A percentile compares a stretch with the other conserved stretches of the same genome.
phyloP scores from a whole-genome alignment of 208 protist species.

The Vickermania spadyakhi region DNA sequence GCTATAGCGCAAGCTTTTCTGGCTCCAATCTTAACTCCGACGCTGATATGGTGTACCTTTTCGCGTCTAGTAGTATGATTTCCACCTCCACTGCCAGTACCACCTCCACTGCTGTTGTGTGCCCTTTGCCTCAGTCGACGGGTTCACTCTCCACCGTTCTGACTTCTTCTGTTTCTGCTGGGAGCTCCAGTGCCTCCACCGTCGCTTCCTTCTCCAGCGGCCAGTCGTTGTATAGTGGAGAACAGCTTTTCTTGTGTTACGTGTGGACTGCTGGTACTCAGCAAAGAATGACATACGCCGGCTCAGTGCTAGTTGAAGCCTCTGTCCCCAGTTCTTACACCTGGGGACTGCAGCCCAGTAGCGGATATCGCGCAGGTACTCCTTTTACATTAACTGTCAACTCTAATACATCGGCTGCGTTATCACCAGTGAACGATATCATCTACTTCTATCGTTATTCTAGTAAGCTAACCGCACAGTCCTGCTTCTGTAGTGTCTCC shows the following conservation, averaged over 20 bases:
- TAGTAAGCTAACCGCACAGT: conserved; percentile 20
- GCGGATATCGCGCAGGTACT: conserved; percentile 32
- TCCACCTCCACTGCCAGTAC: conserved; percentile 6
- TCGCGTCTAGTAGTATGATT: conserved; percentile 23
- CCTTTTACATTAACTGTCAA: conserved; percentile 35
- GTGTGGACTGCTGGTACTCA: conserved; percentile 26
- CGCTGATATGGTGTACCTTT: conserved; percentile 37
- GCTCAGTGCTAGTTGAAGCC: conserved; percentile 19
- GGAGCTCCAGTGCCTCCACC: conserved; percentile 11
- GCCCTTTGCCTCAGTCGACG: conserved; percentile 22
- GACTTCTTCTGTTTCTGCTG: conserved; percentile 18
- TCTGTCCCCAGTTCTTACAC: conserved; percentile 39
- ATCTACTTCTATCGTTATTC: conserved; percentile 76
- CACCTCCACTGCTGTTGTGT: conserved; percentile 23
- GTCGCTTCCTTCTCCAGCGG: conserved; percentile 37
- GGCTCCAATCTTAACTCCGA: conserved; percentile 32
- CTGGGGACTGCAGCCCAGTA: conserved; percentile 7
- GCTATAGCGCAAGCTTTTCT: conserved; percentile 36
- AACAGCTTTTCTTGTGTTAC: conserved; percentile 66
- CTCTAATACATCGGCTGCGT: conserved; percentile 17
- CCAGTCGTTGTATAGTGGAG: conserved; percentile 21
- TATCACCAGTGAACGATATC: conserved; percentile 25
- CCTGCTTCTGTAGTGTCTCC: conserved; percentile 71
- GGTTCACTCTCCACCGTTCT: conserved; percentile 20
- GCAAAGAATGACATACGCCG: conserved; percentile 41